These are phyloP conservation scores for Ganoderma sp. DNA, from an alignment of 1,284 basidiomycete genomes.

Conservation along the genomic window DNA sequence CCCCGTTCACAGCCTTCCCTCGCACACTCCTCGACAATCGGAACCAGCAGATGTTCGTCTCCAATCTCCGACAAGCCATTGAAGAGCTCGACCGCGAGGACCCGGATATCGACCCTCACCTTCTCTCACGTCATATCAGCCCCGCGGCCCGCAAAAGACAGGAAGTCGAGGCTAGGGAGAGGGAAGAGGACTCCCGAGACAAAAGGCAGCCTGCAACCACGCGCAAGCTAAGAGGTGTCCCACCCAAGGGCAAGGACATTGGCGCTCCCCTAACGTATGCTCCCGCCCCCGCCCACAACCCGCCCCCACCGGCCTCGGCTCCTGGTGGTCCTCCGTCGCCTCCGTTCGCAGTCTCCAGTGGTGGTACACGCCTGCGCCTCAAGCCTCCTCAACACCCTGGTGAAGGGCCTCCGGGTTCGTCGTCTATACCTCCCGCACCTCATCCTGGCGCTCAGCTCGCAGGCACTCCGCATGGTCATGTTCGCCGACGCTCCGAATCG, in stretches of 20 bases:
- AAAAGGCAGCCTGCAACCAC: slow-evolving; percentile 37
- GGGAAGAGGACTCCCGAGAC: slow-evolving; percentile 52
- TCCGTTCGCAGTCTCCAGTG: slow-evolving; percentile 46
- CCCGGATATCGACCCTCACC: slow-evolving; percentile 50
- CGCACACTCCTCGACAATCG: slow-evolving; percentile 49
- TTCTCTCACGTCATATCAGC: slow-evolving; percentile 53
- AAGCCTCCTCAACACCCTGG: slow-evolving; percentile 43
- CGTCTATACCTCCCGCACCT: slow-evolving; percentile 19
- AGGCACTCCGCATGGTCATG: slow-evolving; percentile 28
- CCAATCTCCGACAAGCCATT: slow-evolving; percentile 55
- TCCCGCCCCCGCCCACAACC: slow-evolving; percentile 28
- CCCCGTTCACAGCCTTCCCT: slow-evolving; percentile 51
- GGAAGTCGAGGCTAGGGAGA: slow-evolving; percentile 49
- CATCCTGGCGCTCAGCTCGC: slow-evolving; percentile 23
- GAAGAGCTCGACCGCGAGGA: slow-evolving; percentile 56
- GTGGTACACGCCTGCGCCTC: slow-evolving; percentile 50
- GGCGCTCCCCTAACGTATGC: slow-evolving; percentile 36
- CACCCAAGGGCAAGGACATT: slow-evolving; percentile 49
- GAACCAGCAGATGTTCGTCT: slow-evolving; percentile 46
- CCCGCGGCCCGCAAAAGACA: slow-evolving; percentile 51
- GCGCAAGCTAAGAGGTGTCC: slow-evolving; percentile 32
- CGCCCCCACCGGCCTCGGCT: slow-evolving; percentile 23
- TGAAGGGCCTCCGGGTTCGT: slow-evolving; percentile 26
- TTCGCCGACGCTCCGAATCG: slow-evolving; percentile 35
- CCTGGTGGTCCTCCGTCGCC: slow-evolving; percentile 28